Evolutionary conservation across 2,329 filamentous ascomycete species (phyloP).

Genomic region (Phaeoacremonium minimum): DNA sequence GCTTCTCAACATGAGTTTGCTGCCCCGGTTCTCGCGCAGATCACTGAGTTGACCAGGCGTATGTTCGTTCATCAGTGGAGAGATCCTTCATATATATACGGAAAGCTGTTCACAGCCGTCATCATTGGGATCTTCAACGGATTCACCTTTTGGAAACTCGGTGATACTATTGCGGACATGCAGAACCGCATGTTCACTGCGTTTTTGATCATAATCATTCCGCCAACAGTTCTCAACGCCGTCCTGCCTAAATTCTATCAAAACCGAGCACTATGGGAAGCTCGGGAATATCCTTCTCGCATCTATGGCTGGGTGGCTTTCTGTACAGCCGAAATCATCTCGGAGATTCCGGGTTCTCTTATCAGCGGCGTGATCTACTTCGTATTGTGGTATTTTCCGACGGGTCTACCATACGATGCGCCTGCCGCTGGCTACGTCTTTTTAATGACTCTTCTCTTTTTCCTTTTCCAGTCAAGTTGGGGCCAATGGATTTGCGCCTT

Average conservation of each 20-base stretch:
- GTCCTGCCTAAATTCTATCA: slow-evolving; percentile 69
- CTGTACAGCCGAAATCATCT: slow-evolving; percentile 59
- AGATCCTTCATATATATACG: slow-evolving; percentile 57
- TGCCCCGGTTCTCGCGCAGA: slow-evolving; percentile 52
- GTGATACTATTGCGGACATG: slow-evolving; percentile 54
- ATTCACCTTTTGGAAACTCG: slow-evolving; percentile 65
- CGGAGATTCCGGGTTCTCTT: slow-evolving; percentile 67
- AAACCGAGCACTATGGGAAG: slow-evolving; percentile 63
- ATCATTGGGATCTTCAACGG: slow-evolving; percentile 53
- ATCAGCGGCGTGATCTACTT: slow-evolving; percentile 63
- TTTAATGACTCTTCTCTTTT: slow-evolving; percentile 70
- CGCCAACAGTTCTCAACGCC: slow-evolving; percentile 71
- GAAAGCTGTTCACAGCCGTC: slow-evolving; percentile 35
- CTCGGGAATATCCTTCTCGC: slow-evolving; percentile 70
- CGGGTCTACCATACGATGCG: slow-evolving; percentile 60
- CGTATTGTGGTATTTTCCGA: slow-evolving; percentile 67
- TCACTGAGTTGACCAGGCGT: slow-evolving; percentile 48
- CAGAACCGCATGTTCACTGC: slow-evolving; percentile 70
- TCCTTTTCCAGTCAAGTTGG: slow-evolving; percentile 70
- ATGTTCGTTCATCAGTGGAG: slow-evolving; percentile 63
- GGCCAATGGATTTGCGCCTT: slow-evolving; percentile 84
- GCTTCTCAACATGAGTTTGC: slow-evolving; percentile 59
- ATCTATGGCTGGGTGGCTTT: slow-evolving; percentile 76
- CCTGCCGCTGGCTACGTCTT: slow-evolving; percentile 8
- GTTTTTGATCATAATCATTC: slow-evolving; percentile 74